Conservation (phyloP, 2,329 filamentous ascomycete species). For the Rhexocercosporidium sp. region DNA sequence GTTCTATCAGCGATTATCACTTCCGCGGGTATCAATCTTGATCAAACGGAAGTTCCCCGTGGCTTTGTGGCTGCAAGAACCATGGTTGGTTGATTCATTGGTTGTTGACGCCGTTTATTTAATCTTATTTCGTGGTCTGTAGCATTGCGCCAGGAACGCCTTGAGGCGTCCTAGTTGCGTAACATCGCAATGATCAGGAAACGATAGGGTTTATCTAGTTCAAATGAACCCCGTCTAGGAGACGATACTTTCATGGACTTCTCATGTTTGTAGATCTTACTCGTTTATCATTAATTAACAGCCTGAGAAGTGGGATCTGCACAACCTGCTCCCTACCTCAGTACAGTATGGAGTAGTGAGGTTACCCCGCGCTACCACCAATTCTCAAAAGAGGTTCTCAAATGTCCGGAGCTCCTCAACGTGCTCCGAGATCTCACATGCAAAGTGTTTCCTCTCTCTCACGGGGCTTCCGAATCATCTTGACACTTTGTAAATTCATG, state of each 20-base stretch:
- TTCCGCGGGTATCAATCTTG: not conserved
- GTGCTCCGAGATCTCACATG: slow-evolving; percentile 1
- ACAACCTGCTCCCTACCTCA: not conserved
- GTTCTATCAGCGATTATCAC: not conserved
- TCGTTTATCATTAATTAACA: not conserved
- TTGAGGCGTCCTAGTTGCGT: not conserved
- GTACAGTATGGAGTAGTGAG: not conserved
- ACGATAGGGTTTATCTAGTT: slow-evolving; percentile 1
- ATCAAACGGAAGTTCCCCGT: not conserved
- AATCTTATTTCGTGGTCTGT: not conserved
- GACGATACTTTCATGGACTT: not conserved
- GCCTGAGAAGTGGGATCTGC: not conserved
- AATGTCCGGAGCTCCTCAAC: not conserved
- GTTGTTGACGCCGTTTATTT: not conserved
- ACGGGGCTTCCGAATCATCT: not conserved
- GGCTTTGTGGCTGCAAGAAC: not conserved
- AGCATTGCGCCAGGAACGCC: slow-evolving; percentile 4
- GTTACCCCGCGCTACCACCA: slow-evolving; percentile 6
- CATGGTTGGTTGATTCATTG: not conserved
- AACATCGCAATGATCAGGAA: too few species aligned
- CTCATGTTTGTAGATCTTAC: not conserved
- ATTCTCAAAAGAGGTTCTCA: slow-evolving; percentile 7
- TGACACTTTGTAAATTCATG: not conserved
- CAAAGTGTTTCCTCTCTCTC: not conserved
- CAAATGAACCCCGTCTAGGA: not conserved